A percentile compares a stretch with the other conserved stretches of the same genome.
Conservation (phyloP, 2,329 filamentous ascomycete genomes). For the Seiridium cupressi region DNA sequence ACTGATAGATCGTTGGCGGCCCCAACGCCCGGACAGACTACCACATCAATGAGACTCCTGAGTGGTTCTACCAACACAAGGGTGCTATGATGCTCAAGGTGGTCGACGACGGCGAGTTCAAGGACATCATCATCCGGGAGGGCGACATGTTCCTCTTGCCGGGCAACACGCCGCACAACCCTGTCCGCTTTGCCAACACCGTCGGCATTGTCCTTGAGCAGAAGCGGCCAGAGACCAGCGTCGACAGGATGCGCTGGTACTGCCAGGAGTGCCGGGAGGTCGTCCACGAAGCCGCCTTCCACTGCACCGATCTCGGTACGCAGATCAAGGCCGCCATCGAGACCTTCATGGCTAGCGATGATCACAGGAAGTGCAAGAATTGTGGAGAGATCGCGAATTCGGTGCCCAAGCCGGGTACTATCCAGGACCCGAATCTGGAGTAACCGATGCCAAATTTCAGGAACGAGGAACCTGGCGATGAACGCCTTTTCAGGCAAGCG, state of each 20-base stretch:
- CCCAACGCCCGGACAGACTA: conserved; percentile 97
- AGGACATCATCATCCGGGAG: conserved; percentile 85
- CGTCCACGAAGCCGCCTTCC: conserved; percentile 84
- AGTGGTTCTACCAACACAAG: conserved; percentile 97
- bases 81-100: conserved; percentile 93
- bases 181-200: conserved; percentile 87
- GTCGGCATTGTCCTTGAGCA: conserved; percentile 95
- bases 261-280: conserved; percentile 68
- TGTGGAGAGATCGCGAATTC: conserved; percentile 78
- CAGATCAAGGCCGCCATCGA: conserved; percentile 94
- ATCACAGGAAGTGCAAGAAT: conserved; percentile 69
- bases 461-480: neutral
- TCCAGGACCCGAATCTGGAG: conserved; percentile 57
- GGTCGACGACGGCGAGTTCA: conserved; percentile 70
- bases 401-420: conserved; percentile 59
- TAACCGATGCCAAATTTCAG: conserved; percentile 8
- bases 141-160: conserved; percentile 93
- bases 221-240: conserved; percentile 63
- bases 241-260: conserved; percentile 90
- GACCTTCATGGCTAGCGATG: conserved; percentile 64
- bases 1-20: conserved; percentile 76
- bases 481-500: neutral
- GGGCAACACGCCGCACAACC: conserved; percentile 94
- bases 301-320: conserved; percentile 85
- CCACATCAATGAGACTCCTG: conserved; percentile 93